Evolutionary conservation across 768 basidiomycete species (phyloP), one percentile per base, ranked within the genome.

Genomic region (Tricholomella constricta): DNA sequence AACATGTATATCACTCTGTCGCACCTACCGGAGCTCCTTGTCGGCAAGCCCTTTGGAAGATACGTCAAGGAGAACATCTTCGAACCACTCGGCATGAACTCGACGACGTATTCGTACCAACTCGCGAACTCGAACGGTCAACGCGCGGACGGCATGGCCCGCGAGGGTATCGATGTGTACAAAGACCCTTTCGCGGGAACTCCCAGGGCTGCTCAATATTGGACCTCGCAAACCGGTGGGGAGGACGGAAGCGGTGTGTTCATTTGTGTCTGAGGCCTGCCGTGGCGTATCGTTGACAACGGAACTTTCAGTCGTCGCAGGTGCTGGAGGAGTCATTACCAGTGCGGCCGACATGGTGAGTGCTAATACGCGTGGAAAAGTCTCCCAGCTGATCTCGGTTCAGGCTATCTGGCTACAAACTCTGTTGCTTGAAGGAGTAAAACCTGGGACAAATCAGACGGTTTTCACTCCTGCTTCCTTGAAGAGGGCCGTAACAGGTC

Each of bases 1-100:
- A 56, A 58, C 31, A 63, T 65, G 62, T 68, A 68, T 22, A 51
- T 48, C 6, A 36, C 61, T 14, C 55, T 68, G 9, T 65, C 66
- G 1, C 61, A 60, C 23, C 42, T 51, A 4, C 50, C 50, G 23
- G 47, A 64, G 17, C 61, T 60, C 3, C 48, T 69, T 14, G 56
- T 59, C 9, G 55, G 57, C n/a, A 59, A 56, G 2, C 43, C 62
- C 12, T 54, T 68, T 38, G 50, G 58, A 8, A 42, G 44, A 22
- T 67, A 63, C 55, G 61, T 63, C 17, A 48, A 58, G 26, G 51
- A 59, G 17, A 51, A 63, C 40, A 65, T 66, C 27, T 62, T 67
- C 32, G 57, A 59, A 1, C 60, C 59, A 6, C 60, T 67, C 12
- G 66, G 64, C 1, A 55, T 69, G 56, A 62, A 51, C 10, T 52